These are phyloP conservation scores for Chalaropsis thielavioides DNA, from an alignment of 2,329 filamentous ascomycete genomes.

Conservation along the genomic window DNA sequence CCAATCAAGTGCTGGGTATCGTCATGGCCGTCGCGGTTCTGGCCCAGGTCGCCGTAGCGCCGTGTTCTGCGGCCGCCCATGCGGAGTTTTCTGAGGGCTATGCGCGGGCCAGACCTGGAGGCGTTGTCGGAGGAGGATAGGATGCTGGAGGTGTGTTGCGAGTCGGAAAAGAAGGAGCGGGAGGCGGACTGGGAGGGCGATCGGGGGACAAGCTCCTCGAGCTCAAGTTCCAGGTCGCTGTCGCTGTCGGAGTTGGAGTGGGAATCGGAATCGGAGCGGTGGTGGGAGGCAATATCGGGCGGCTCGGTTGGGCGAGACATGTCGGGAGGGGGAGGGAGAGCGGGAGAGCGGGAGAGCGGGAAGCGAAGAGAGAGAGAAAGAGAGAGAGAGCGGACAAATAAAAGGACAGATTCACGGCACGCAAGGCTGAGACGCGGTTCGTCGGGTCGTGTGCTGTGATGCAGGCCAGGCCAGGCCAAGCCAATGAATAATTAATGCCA, in stretches of 20 bases:
- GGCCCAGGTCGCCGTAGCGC: constrained; percentile 47
- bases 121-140: constrained; percentile 9
- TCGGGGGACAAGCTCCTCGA: constrained; percentile 61
- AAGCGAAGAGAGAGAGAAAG: neutral
- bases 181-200: constrained; percentile 23
- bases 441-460: neutral
- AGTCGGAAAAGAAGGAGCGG: constrained; percentile 23
- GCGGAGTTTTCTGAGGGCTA: constrained; percentile 57
- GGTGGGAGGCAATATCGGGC: constrained; percentile 40
- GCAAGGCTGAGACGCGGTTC: constrained; percentile 1
- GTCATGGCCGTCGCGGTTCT: constrained; percentile 34
- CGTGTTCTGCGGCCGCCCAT: constrained; percentile 46
- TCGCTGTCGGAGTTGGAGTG: constrained; percentile 41
- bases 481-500: neutral
- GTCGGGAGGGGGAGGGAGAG: constrained; percentile 4
- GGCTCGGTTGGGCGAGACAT: constrained; percentile 39
- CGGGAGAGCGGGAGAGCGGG: neutral
- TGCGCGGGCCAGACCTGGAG: constrained; percentile 30
- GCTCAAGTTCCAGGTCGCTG: constrained; percentile 59
- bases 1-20: constrained; percentile 54
- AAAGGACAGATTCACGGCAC: neutral
- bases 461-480: neutral
- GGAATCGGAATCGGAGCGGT: constrained; percentile 5
- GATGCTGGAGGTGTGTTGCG: constrained; percentile 24
- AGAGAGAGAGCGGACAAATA: neutral